Conservation (phyloP, 2,329 filamentous ascomycete species). For the Fusarium secorum region DNA sequence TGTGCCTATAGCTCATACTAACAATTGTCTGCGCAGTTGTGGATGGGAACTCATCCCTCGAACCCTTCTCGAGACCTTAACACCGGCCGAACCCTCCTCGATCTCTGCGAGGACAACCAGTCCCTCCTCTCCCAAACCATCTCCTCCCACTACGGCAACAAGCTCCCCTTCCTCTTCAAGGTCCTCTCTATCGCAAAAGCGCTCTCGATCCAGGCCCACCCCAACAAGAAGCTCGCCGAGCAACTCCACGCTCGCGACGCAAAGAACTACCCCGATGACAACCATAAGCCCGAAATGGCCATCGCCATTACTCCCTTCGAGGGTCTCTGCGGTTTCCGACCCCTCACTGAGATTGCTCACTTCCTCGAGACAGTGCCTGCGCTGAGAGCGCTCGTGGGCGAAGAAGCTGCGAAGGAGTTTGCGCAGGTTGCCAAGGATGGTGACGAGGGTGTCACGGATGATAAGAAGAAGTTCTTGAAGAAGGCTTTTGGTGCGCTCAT, state of each 20-base stretch:
- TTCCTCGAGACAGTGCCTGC: conserved; percentile 71
- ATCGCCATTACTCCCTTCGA: conserved; percentile 97
- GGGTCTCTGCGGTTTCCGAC: conserved; percentile 93
- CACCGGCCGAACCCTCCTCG: conserved; percentile 85
- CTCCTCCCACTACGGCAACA: conserved; percentile 76
- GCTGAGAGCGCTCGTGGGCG: conserved; percentile 72
- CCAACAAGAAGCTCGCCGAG: conserved; percentile 91
- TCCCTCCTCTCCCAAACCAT: conserved; percentile 79
- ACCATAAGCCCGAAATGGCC: conserved; percentile 99
- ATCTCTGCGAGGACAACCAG: conserved; percentile 87
- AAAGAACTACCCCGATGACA: conserved; percentile 98
- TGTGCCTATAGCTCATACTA: not conserved
- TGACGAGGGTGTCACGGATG: conserved; percentile 53
- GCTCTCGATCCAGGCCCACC: conserved; percentile 95
- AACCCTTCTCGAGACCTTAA: conserved; percentile 90
- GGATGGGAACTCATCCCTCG: conserved; percentile 98
- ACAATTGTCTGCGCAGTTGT: conserved; percentile 67
- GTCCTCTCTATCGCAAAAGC: conserved; percentile 96
- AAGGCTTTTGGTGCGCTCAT: conserved; percentile 81
- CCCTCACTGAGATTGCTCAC: conserved; percentile 83
- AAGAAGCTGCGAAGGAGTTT: conserved; percentile 66
- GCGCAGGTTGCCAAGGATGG: conserved; percentile 55
- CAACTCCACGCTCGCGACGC: conserved; percentile 84
- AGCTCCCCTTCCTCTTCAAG: conserved; percentile 97
- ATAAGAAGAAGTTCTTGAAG: conserved; percentile 82